These are phyloP conservation scores for Suhomyces chickasaworum DNA, from an alignment of 1,139 yeast species.

Conservation along the genomic window DNA sequence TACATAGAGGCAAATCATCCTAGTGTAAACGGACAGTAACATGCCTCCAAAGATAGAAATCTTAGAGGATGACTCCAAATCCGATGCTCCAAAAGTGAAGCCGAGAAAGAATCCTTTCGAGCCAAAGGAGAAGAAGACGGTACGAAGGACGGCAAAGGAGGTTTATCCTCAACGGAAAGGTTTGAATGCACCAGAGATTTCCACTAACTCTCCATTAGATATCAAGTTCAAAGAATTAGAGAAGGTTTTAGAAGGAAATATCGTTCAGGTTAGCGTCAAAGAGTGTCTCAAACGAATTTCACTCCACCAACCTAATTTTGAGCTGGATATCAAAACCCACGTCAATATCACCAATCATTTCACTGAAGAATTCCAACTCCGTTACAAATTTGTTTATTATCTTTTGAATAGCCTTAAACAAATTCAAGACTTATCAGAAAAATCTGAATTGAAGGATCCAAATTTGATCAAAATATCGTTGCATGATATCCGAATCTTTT, in stretches of 20 bases:
- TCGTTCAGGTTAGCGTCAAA: constrained; percentile 29
- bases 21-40: neutral
- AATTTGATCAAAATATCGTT: constrained; percentile 70
- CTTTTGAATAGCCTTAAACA: constrained; percentile 35
- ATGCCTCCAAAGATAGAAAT: constrained; percentile 35
- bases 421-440: constrained; percentile 23
- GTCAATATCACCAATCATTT: neutral
- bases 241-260: constrained; percentile 25
- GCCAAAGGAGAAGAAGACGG: constrained; percentile 24
- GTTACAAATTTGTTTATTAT: constrained; percentile 28
- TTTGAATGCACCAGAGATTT: constrained; percentile 35
- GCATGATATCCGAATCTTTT: constrained; percentile 78
- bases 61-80: neutral
- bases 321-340: neutral
- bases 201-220: constrained; percentile 40
- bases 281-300: constrained; percentile 13
- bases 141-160: constrained; percentile 37
- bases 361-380: constrained; percentile 1
- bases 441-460: constrained; percentile 23
- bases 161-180: constrained; percentile 39
- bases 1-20: neutral
- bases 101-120: constrained; percentile 38
- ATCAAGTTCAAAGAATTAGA: constrained; percentile 36
- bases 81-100: neutral
- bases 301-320: too few species aligned